Evolutionary conservation across 805 yeast species (phyloP).

Genomic region (Candida loeiensis): DNA sequence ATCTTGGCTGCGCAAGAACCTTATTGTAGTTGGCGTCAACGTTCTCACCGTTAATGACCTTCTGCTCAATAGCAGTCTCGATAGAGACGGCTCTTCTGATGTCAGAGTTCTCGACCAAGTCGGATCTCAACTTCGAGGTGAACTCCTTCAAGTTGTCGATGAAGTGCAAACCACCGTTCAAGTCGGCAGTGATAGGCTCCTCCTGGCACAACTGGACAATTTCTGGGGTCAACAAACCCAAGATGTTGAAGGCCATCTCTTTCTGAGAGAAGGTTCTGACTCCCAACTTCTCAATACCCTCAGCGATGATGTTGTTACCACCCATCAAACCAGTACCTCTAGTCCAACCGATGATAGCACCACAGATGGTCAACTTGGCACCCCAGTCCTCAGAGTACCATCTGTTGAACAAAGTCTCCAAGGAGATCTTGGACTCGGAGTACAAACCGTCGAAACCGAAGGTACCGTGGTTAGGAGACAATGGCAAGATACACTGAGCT

Average conservation of each 20-base stretch:
- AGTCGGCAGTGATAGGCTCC: slow-evolving; percentile 94
- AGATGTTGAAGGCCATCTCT: slow-evolving; percentile 98
- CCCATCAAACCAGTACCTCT: slow-evolving; percentile 99
- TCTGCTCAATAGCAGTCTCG: slow-evolving; percentile 86
- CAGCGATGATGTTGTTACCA: slow-evolving; percentile 95
- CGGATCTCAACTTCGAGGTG: slow-evolving; percentile 74
- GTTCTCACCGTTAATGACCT: slow-evolving; percentile 77
- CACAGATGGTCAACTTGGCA: slow-evolving; percentile 89
- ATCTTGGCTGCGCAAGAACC: slow-evolving; percentile 83
- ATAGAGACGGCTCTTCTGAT: slow-evolving; percentile 92
- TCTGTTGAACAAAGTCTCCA: slow-evolving; percentile 96
- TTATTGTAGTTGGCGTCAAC: slow-evolving; percentile 83
- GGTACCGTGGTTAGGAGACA: slow-evolving; percentile 98
- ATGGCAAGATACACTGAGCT: slow-evolving; percentile 93
- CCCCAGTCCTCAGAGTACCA: slow-evolving; percentile 99
- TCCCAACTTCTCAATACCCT: slow-evolving; percentile 92
- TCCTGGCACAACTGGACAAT: slow-evolving; percentile 84
- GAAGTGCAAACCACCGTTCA: slow-evolving; percentile 97
- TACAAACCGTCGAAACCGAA: slow-evolving; percentile 98
- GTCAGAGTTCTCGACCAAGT: slow-evolving; percentile 77
- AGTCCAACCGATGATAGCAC: slow-evolving; percentile 99
- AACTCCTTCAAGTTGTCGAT: slow-evolving; percentile 87
- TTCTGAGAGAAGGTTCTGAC: slow-evolving; percentile 98
- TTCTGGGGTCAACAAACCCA: slow-evolving; percentile 89
- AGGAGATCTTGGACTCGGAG: slow-evolving; percentile 93